phyloP scores from a whole-genome alignment of 257 asterid genomes.

The Solanum stenotomum region DNA sequence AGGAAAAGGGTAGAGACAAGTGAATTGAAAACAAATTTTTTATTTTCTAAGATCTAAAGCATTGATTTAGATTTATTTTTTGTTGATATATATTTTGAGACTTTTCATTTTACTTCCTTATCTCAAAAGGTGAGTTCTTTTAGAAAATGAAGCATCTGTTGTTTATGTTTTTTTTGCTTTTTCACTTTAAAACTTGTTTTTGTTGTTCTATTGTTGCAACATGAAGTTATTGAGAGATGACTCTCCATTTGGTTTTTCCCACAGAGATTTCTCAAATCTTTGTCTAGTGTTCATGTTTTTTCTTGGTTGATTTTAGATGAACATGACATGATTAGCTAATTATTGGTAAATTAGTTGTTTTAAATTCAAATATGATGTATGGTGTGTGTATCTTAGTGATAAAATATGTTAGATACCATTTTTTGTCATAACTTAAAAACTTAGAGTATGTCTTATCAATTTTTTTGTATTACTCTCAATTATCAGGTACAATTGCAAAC shows the following conservation, averaged over 20 bases:
- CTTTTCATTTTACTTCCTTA: no score
- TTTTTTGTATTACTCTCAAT: no score
- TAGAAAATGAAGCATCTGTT: neutral
- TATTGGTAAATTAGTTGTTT: no score
- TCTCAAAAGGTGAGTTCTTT: neutral
- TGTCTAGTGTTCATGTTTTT: neutral
- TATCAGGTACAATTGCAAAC: neutral
- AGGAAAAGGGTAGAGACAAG: no score
- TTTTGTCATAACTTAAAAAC: neutral
- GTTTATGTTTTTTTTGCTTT: no score
- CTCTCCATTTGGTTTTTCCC: neutral
- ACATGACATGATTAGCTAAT: neutral
- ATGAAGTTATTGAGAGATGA: neutral
- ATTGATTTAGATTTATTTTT: no score
- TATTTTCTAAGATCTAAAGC: no score
- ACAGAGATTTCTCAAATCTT: no score
- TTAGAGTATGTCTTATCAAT: neutral
- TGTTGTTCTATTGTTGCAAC: neutral
- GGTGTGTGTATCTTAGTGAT: neutral
- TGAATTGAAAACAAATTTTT: no score
- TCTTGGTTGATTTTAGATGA: neutral
- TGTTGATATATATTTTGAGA: no score
- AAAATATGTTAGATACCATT: no score
- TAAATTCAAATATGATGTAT: neutral
- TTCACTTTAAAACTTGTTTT: no score